Conservation (phyloP, 2,329 filamentous ascomycete species). For the Nannizziopsis barbatae region DNA sequence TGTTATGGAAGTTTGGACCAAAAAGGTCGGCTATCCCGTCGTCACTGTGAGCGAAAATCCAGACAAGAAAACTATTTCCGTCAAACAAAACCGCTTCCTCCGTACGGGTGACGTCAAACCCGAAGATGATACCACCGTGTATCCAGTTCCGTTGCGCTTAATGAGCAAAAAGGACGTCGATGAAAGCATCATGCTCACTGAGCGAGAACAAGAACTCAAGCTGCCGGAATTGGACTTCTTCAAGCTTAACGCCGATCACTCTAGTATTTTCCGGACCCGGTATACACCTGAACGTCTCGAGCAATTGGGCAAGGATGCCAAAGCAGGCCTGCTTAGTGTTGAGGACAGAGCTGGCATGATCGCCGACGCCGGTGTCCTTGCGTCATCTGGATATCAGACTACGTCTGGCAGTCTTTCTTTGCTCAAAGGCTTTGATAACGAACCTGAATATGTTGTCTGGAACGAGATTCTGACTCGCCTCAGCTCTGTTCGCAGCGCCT, state of each 20-base stretch:
- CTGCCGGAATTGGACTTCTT: constrained; percentile 75
- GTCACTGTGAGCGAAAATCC: constrained; percentile 71
- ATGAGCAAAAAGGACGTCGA: constrained; percentile 75
- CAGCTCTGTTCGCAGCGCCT: constrained; percentile 66
- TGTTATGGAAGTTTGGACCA: constrained; percentile 94
- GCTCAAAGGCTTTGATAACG: constrained; percentile 68
- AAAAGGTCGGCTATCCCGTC: constrained; percentile 88
- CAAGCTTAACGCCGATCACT: constrained; percentile 94
- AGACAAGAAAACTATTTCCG: constrained; percentile 58
- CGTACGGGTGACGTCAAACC: constrained; percentile 86
- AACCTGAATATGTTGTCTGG: constrained; percentile 89
- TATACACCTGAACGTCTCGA: constrained; percentile 73
- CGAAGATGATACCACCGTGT: constrained; percentile 79
- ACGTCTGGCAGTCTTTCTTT: constrained; percentile 80
- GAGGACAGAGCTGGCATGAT: constrained; percentile 94
- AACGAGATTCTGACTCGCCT: constrained; percentile 77
- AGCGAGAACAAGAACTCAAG: constrained; percentile 67
- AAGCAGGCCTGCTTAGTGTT: constrained; percentile 64
- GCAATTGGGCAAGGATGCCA: constrained; percentile 81
- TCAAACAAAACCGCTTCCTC: constrained; percentile 93
- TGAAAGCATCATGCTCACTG: constrained; percentile 58
- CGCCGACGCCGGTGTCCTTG: constrained; percentile 79
- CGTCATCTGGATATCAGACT: constrained; percentile 83
- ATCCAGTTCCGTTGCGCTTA: constrained; percentile 78
- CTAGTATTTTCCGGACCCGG: constrained; percentile 79